Conservation (phyloP, 768 basidiomycete species). For the Lentinula boryana region DNA sequence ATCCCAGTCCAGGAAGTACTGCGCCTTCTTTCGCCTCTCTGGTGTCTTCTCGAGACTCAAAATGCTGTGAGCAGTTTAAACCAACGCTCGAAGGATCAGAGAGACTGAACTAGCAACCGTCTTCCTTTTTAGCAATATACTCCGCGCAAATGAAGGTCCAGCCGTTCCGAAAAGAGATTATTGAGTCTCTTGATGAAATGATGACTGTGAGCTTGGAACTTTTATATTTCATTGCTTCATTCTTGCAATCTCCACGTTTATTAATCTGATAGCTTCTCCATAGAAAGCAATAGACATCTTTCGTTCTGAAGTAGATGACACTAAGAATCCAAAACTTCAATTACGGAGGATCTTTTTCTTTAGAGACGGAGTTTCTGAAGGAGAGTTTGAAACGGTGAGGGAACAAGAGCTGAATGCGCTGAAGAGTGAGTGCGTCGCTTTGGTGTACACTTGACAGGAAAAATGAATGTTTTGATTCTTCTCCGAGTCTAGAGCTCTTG, state of each 20-base stretch:
- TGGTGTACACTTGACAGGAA: no score
- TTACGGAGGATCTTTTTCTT: conserved; percentile 19
- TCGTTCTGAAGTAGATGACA: neutral
- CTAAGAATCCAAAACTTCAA: neutral
- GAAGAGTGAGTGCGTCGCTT: conserved; percentile 7
- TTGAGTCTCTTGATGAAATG: conserved; percentile 51
- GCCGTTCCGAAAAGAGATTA: conserved; percentile 46
- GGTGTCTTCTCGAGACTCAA: conserved; percentile 49
- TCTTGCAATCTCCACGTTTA: no score
- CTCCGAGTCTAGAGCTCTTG: neutral
- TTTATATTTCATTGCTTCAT: no score
- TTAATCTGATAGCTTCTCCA: neutral
- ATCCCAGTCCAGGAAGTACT: conserved; percentile 17
- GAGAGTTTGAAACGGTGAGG: conserved; percentile 21
- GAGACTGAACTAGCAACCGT: neutral
- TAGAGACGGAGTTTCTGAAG: conserved; percentile 28
- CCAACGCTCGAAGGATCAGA: no score
- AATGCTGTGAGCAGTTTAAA: conserved; percentile 22
- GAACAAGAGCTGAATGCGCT: conserved; percentile 15
- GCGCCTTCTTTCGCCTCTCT: conserved; percentile 27
- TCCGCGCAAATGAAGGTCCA: conserved; percentile 51
- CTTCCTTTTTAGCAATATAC: conserved; percentile 30
- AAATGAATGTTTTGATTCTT: neutral
- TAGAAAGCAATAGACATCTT: neutral
- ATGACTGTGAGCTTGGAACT: conserved; percentile 24